Percentiles rank a stretch among this genome's conserved stretches.
Conservation (phyloP, 2,329 filamentous ascomycete species). For the Alternaria sp. region DNA sequence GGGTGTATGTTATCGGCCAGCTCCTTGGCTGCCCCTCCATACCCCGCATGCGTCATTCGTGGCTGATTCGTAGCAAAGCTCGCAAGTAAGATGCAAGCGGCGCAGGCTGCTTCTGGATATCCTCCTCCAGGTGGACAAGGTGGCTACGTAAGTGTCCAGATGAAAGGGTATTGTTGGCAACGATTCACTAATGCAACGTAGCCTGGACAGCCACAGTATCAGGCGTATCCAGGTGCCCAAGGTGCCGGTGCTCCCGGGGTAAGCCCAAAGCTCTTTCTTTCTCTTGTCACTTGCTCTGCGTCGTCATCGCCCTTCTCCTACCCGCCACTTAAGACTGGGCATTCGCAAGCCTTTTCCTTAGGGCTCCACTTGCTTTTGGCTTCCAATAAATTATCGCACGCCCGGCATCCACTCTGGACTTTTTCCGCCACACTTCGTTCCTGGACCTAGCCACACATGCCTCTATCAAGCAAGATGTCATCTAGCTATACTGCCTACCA, state of each 20-base stretch:
- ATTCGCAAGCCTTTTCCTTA: constrained; percentile 18
- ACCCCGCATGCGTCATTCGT: no score
- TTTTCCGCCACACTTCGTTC: constrained; percentile 16
- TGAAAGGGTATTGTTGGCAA: constrained; percentile 11
- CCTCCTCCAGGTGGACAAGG: constrained; percentile 48
- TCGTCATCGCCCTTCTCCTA: constrained; percentile 37
- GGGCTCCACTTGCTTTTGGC: constrained; percentile 34
- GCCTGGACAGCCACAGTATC: constrained; percentile 60
- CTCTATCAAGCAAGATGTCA: constrained; percentile 38
- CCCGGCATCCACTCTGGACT: constrained; percentile 6
- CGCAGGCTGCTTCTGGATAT: constrained; percentile 44
- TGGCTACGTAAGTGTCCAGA: constrained; percentile 59
- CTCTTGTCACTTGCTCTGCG: constrained; percentile 36
- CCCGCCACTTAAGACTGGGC: constrained; percentile 31
- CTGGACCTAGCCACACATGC: constrained; percentile 31
- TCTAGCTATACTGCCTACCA: constrained; percentile 39
- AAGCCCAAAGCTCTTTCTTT: constrained; percentile 37
- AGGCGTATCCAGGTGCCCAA: constrained; percentile 62
- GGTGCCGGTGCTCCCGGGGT: constrained; percentile 48
- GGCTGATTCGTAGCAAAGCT: constrained; percentile 36
- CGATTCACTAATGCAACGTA: constrained; percentile 35
- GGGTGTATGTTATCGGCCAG: constrained; percentile 25
- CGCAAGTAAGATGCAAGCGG: constrained; percentile 56
- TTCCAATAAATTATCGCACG: constrained; percentile 26
- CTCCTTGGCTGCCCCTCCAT: constrained; percentile 22